A percentile compares a stretch with the other conserved stretches of the same genome.
Evolutionary conservation across 148 eudicot species (phyloP).

Genomic region (Gaultheria prostrata): DNA sequence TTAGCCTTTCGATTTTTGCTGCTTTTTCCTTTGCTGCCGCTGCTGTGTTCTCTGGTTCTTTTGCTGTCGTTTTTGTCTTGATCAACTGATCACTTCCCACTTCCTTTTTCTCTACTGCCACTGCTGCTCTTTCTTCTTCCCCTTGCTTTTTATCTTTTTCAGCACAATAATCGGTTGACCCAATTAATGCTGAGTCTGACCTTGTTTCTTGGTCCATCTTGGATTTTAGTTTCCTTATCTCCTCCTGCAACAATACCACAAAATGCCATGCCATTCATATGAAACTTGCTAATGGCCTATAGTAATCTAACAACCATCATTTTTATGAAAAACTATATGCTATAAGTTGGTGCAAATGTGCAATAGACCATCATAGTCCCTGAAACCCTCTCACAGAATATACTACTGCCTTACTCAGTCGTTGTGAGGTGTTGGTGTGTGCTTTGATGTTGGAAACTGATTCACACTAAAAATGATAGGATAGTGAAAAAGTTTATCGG

Average conservation of each 20-base stretch:
- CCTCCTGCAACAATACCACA: conserved; percentile 33
- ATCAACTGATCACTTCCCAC: conserved; percentile 4
- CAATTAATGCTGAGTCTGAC: conserved; percentile 27
- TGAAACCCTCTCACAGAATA: not conserved
- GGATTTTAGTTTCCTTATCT: conserved; percentile 30
- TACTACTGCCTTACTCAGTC: not conserved
- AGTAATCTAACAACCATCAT: not conserved
- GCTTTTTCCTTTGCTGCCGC: conserved; percentile 42
- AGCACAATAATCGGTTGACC: conserved; percentile 16
- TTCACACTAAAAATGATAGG: not conserved
- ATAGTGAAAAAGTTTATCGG: too few species aligned
- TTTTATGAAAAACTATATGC: not conserved
- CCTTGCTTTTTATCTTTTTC: conserved; percentile 25
- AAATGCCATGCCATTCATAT: not conserved
- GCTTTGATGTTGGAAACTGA: not conserved
- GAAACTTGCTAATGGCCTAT: not conserved
- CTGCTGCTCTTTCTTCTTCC: conserved; percentile 23
- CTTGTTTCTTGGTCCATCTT: conserved; percentile 22
- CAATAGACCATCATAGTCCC: not conserved
- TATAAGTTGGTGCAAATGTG: not conserved
- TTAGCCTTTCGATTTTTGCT: conserved; percentile 56
- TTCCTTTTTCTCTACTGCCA: conserved; percentile 27
- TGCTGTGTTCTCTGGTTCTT: conserved; percentile 11
- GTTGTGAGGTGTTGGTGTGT: not conserved
- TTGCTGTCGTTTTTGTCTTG: conserved; percentile 11